phyloP scores from a whole-genome alignment of 169 alveolate genomes.

The Plasmodium gonderi region DNA sequence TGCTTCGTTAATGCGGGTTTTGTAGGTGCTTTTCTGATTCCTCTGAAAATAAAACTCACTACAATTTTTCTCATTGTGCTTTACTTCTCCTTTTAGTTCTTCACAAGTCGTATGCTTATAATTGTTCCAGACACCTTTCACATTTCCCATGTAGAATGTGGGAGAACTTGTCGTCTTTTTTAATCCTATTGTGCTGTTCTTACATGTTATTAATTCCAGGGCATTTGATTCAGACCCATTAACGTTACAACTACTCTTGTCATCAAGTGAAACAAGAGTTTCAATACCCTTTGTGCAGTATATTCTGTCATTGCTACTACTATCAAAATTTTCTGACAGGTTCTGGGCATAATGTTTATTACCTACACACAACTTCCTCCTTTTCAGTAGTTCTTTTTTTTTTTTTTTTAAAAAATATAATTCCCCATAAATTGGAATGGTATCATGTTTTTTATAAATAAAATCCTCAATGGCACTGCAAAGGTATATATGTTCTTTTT shows the following conservation, averaged over 20 bases:
- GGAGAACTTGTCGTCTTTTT: not conserved
- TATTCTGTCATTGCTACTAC: not conserved
- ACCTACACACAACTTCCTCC: not conserved
- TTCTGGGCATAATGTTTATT: not conserved
- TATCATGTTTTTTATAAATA: not conserved
- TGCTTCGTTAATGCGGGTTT: not conserved
- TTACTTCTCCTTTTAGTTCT: not conserved
- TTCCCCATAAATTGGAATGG: constrained; percentile 4
- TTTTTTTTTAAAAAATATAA: not conserved
- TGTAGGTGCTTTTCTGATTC: not conserved
- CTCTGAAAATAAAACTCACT: not conserved
- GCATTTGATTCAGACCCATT: not conserved
- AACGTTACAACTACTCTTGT: not conserved
- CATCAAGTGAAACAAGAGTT: not conserved
- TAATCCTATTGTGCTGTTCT: not conserved
- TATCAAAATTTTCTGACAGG: no score
- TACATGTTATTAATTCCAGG: not conserved
- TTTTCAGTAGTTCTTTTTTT: not conserved
- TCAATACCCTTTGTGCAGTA: no score
- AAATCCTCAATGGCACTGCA: not conserved
- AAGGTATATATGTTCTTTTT: not conserved
- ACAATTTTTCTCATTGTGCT: not conserved
- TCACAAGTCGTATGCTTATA: not conserved
- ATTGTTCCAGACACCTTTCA: not conserved
- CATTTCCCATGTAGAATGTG: not conserved